Base-by-base conservation (phyloP, 257 asterid species). In the Ehretia macrophylla region DNA sequence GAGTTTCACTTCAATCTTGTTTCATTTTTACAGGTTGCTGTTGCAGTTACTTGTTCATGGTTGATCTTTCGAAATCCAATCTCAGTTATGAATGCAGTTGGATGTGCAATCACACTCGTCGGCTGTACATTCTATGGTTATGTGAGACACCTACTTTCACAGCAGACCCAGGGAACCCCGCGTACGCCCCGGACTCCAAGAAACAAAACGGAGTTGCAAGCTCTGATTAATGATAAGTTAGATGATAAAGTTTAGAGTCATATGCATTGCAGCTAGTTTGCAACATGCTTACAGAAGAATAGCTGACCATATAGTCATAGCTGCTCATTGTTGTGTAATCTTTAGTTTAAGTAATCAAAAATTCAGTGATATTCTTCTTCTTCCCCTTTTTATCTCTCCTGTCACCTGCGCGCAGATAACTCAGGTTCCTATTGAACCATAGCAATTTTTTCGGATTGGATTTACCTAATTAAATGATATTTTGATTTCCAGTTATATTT, bases 101-200 rank as follows among this genome's bases (percentile, higher is more conserved):
- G 98, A 45, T 92, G 98, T 62, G 73, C 72, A 0, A 77, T 92
- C 63, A 88, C 97, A 1, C 88, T 92, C 11, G 14, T 88, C 0
- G 98, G 98, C 6, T 92, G 98, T 62, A 85, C 97, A 5, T 91
- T 92, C 81, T 92, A 92, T 22, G 98, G 97, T 38, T 91, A 82
- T 56, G 95, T 88, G 54, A 81, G 98, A 55, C 97, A 91, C 71
- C 18, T 56, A 75, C 77, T 84, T 54, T 73, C 95, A 0, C 83
- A 72, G 21, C 86, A 79, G 55, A 5, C 83, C 17, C 86, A 95
- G 8, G 90, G 83, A 23, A 78, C 92, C 5, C 91, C 97, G 3
- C 76, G 80, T 6, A 76, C 95, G 1, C 89, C 95, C 5, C 75
- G 80, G 22, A 82, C 95, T 8, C 94, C 91, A 6, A 68, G 82